These are phyloP conservation scores for Collybia sordida DNA, from an alignment of 768 basidiomycete species.

Conservation along the genomic window DNA sequence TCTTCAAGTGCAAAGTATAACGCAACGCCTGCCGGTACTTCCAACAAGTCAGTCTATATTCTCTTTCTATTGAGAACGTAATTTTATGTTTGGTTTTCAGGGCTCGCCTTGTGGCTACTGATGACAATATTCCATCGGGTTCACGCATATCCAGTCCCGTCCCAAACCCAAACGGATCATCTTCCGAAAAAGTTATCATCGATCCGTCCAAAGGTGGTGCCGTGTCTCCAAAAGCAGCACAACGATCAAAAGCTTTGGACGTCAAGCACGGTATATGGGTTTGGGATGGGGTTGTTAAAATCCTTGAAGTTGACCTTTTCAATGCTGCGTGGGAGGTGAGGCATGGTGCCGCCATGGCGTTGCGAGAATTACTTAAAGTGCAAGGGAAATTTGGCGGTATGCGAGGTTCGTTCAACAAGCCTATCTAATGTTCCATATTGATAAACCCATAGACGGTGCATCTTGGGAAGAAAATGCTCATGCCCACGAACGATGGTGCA, in stretches of 20 bases:
- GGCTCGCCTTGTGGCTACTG: slow-evolving; percentile 70
- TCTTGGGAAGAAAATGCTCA: slow-evolving; percentile 57
- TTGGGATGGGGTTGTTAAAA: slow-evolving; percentile 80
- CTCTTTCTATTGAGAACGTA: background rate
- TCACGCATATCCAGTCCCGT: slow-evolving; percentile 63
- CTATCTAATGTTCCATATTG: background rate
- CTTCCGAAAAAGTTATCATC: slow-evolving; percentile 66
- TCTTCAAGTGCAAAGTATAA: slow-evolving; percentile 60
- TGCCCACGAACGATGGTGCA: slow-evolving; percentile 86
- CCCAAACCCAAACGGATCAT: slow-evolving; percentile 34
- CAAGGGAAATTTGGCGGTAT: slow-evolving; percentile 86
- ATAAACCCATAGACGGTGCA: slow-evolving; percentile 41
- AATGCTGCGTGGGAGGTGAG: slow-evolving; percentile 90
- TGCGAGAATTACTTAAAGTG: slow-evolving; percentile 82
- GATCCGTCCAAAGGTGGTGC: slow-evolving; percentile 87
- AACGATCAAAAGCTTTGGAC: slow-evolving; percentile 75
- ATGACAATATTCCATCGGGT: slow-evolving; percentile 47
- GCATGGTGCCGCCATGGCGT: slow-evolving; percentile 90
- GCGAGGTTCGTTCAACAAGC: slow-evolving; percentile 49
- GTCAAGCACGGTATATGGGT: slow-evolving; percentile 78
- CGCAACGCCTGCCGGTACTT: slow-evolving; percentile 52
- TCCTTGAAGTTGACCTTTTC: slow-evolving; percentile 81
- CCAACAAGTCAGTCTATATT: slow-evolving; percentile 48
- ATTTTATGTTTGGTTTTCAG: slow-evolving; percentile 32
- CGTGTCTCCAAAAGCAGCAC: slow-evolving; percentile 73